Evolutionary conservation across 108 stramenopile species (phyloP), one percentile per base, ranked within the genome.

Genomic region (Pinguiococcus pyrenoidosus): DNA sequence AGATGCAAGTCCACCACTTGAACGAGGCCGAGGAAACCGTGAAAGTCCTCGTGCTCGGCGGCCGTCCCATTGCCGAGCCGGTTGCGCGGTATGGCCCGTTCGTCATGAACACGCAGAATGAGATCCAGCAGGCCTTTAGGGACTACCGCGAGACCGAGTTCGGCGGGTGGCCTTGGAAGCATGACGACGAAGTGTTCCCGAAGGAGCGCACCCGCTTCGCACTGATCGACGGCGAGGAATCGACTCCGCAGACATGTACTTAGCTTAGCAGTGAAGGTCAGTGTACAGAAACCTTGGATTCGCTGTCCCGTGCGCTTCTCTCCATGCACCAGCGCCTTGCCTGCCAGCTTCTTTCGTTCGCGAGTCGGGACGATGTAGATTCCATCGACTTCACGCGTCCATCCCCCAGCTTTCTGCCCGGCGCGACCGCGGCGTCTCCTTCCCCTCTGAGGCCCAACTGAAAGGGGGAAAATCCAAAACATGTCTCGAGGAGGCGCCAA

Each of bases 51-150:
- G 25, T 72, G 24, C 26, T 72, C 12, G 33, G 43, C 23, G 70
- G 70, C 26, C 3, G 4, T 1, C 53, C 60, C 17, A 58, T 67
- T 43, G 12, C 10, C 4, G 64, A 92, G 48, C 87, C 90, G 0
- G 84, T 92, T 47, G 83, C 81, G 2, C 78, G 76, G 8, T 77
- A 74, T 27, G 90, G 90, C 8, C 90, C 90, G 0, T 92, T 92
- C 65, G 90, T 92, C 18, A 92, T 92, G 90, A 85, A 83, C 56
- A 85, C 84, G 0, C 53, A 56, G 18, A 68, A 85, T 20, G 85
- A 88, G 54, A 76, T 92, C 20, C 33, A 49, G 13, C 54, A 87
- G 57, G 85, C 89, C 20, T 79, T 74, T 37, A 40, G 30, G 32
- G 89, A 92, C 63, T 92, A 70, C 66, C 65, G 68, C 29, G 60